Percentiles rank a stretch among this genome's conserved stretches.
Evolutionary conservation across 192 early-diverging fungal genomes (phyloP).

Genomic region (Coemansia sp.): DNA sequence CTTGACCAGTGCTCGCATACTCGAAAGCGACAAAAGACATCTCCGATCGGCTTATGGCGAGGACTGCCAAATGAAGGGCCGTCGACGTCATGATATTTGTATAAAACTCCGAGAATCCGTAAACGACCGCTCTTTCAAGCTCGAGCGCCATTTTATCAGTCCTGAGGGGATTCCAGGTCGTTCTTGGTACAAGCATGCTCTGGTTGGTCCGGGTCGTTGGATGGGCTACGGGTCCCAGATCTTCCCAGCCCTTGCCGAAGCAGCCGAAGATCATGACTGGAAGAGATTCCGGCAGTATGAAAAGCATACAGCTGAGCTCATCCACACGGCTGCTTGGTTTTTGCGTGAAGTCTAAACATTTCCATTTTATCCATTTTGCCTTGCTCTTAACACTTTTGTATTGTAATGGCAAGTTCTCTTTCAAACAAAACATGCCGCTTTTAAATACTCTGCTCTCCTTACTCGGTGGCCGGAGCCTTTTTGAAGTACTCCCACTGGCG

Average conservation of each 20-base stretch:
- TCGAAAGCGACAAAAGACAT: constrained; percentile 33
- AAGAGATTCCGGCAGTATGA: constrained; percentile 25
- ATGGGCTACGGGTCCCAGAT: constrained; percentile 54
- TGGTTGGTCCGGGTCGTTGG: constrained; percentile 61
- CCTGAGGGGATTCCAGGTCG: constrained; percentile 59
- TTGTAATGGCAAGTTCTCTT: no score
- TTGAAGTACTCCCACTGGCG: constrained; percentile 80
- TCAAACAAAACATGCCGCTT: no score
- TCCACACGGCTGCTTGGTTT: constrained; percentile 52
- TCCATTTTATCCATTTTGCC: no score
- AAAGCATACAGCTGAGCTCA: constrained; percentile 32
- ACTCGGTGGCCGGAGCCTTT: constrained; percentile 39
- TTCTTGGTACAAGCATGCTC: constrained; percentile 64
- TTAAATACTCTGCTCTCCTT: no score
- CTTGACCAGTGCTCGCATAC: constrained; percentile 22
- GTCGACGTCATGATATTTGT: constrained; percentile 33
- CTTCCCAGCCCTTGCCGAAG: constrained; percentile 60
- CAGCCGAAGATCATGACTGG: constrained; percentile 42
- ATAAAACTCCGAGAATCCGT: constrained; percentile 35
- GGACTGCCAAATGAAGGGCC: constrained; percentile 49
- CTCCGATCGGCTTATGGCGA: constrained; percentile 41
- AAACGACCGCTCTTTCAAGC: constrained; percentile 53
- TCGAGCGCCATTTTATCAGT: constrained; percentile 63
- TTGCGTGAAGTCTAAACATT: constrained; percentile 30
- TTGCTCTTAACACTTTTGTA: no score